Conservation (phyloP, 73 alveolate genomes). For the Paramecium caudatum region DNA sequence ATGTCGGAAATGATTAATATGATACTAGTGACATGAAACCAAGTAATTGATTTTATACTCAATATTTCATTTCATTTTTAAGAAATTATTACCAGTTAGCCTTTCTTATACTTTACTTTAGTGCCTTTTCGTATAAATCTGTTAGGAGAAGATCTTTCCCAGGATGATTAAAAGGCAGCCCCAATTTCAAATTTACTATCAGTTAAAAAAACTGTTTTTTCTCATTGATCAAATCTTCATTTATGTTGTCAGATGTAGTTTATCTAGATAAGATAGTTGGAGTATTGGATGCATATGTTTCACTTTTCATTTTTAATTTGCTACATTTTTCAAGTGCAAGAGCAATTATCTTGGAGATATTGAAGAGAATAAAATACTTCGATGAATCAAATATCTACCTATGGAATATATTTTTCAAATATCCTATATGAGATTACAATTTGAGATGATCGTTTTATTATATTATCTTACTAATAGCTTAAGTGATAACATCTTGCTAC, state of each 20-base stretch:
- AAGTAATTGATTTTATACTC: too few species aligned
- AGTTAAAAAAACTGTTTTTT: neutral
- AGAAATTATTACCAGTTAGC: slow-evolving; percentile 3
- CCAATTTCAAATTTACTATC: slow-evolving; percentile 6
- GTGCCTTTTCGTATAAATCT: neutral
- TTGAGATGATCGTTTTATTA: too few species aligned
- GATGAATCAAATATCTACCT: too few species aligned
- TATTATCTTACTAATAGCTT: too few species aligned
- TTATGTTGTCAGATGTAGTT: slow-evolving; percentile 18
- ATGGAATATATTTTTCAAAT: too few species aligned
- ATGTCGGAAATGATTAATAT: neutral
- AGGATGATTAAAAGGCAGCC: slow-evolving; percentile 11
- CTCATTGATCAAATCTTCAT: neutral
- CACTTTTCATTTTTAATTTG: too few species aligned
- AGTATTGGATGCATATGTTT: too few species aligned
- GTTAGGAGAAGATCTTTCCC: neutral
- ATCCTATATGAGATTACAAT: too few species aligned
- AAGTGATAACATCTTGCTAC: too few species aligned
- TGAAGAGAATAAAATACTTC: too few species aligned
- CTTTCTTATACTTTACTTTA: neutral
- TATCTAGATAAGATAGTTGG: slow-evolving; percentile 14
- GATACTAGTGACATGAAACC: neutral
- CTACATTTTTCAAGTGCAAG: too few species aligned
- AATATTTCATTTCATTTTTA: neutral
- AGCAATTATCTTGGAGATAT: too few species aligned